These are phyloP conservation scores for Pythium vanterpoolii DNA, from an alignment of 352 stramenopile species.

Conservation along the genomic window DNA sequence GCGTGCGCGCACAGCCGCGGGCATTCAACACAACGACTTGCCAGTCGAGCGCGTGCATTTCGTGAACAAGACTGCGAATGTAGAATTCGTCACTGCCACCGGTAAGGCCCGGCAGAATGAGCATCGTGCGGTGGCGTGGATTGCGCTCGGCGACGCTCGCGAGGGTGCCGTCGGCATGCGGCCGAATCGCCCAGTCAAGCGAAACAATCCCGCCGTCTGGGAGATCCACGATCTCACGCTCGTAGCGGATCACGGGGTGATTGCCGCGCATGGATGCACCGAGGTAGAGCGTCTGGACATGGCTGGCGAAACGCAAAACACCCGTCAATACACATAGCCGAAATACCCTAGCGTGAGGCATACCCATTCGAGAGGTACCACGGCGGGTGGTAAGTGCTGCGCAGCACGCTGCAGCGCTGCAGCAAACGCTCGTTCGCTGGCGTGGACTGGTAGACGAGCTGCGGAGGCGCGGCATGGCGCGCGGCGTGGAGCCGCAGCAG, in stretches of 20 bases:
- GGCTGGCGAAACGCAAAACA: constrained; percentile 18
- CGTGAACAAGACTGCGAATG: constrained; percentile 46
- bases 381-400: constrained; percentile 44
- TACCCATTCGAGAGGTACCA: constrained; percentile 60
- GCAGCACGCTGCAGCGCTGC: constrained; percentile 34
- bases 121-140: constrained; percentile 30
- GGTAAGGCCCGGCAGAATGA: constrained; percentile 59
- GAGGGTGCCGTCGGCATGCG: constrained; percentile 13
- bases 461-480: constrained; percentile 32
- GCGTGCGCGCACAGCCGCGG: constrained; percentile 60
- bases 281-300: constrained; percentile 54
- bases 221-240: constrained; percentile 52
- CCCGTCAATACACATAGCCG: no score
- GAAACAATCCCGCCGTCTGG: constrained; percentile 69
- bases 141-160: constrained; percentile 29
- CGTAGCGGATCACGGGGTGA: constrained; percentile 39
- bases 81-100: constrained; percentile 66
- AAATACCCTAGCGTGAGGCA: no score
- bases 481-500: constrained; percentile 28
- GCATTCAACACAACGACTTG: constrained; percentile 76
- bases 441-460: constrained; percentile 37
- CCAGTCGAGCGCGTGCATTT: constrained; percentile 42
- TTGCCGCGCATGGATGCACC: constrained; percentile 34
- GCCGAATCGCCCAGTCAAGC: constrained; percentile 64
- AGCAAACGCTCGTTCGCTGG: constrained; percentile 36